phyloP scores from a whole-genome alignment of 352 stramenopile genomes.

The Phytophthora sp. region DNA sequence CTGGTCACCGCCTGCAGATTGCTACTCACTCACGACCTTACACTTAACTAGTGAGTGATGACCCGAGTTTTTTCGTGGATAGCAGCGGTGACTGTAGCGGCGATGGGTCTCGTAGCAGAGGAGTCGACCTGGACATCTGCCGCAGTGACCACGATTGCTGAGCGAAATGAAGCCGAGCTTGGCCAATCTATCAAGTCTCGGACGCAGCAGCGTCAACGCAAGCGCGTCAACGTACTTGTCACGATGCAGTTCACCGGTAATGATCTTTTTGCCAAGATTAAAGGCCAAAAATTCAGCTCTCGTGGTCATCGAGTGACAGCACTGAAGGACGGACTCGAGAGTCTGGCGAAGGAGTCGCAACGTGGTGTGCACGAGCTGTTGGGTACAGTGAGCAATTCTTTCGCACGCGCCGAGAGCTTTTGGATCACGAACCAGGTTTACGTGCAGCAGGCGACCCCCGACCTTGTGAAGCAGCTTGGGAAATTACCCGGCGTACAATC shows the following conservation, averaged over 20 bases:
- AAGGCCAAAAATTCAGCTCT: conserved; percentile 43
- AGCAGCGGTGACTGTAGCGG: conserved; percentile 3
- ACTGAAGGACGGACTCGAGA: conserved; percentile 44
- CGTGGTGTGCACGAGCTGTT: conserved; percentile 36
- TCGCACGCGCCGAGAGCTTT: conserved; percentile 45
- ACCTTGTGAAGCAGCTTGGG: conserved; percentile 54
- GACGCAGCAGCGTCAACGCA: conserved; percentile 30
- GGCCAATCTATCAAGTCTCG: conserved; percentile 25
- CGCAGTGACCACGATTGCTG: conserved; percentile 6
- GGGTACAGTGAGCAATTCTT: conserved; percentile 26
- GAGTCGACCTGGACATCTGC: conserved; percentile 1
- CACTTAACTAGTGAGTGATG: conserved; percentile 14
- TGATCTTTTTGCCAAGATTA: conserved; percentile 40
- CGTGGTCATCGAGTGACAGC: conserved; percentile 36
- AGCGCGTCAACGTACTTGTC: conserved; percentile 55
- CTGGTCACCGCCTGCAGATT: conserved; percentile 1
- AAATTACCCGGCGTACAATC: conserved; percentile 46
- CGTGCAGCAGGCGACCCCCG: conserved; percentile 48
- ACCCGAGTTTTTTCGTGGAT: conserved; percentile 20
- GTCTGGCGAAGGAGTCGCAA: conserved; percentile 47
- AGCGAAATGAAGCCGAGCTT: neutral
- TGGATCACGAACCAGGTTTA: conserved; percentile 75
- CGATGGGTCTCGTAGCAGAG: conserved; percentile 11
- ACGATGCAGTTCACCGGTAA: conserved; percentile 49
- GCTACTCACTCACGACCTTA: neutral